A percentile compares a stretch with the other conserved stretches of the same genome.
Evolutionary conservation across 768 basidiomycete genomes (phyloP).

Genomic region (Astraeus odoratus): DNA sequence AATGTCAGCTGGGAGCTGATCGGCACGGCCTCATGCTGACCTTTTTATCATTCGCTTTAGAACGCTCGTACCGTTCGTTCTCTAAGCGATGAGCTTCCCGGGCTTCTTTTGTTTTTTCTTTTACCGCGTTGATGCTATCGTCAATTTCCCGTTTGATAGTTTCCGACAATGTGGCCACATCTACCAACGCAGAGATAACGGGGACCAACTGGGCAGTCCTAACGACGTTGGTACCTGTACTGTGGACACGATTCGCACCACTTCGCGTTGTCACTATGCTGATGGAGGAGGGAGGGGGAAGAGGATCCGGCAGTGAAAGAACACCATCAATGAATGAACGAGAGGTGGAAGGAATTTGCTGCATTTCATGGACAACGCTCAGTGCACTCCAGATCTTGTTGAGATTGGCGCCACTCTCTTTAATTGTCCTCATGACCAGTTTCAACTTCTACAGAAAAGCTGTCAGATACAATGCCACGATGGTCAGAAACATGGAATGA

Average conservation of each 20-base stretch:
- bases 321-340: conserved; percentile 8
- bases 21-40: conserved; percentile 8
- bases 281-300: conserved; percentile 42
- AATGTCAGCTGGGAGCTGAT: conserved; percentile 2
- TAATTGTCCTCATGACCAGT: conserved; percentile 45
- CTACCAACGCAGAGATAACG: conserved; percentile 52
- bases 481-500: neutral
- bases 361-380: conserved; percentile 36
- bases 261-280: conserved; percentile 43
- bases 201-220: conserved; percentile 61
- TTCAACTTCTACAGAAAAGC: conserved; percentile 14
- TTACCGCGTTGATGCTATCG: conserved; percentile 45
- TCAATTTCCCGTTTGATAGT: conserved; percentile 57
- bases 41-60: conserved; percentile 44
- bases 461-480: neutral
- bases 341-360: conserved; percentile 13
- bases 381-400: conserved; percentile 60
- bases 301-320: conserved; percentile 49
- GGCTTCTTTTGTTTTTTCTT: conserved; percentile 43
- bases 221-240: conserved; percentile 28
- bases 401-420: conserved; percentile 46
- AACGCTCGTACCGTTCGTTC: conserved; percentile 23
- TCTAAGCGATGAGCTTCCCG: conserved; percentile 38
- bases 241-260: conserved; percentile 22
- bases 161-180: conserved; percentile 40